These are phyloP conservation scores for Rhypophila decipiens DNA, from an alignment of 495 filamentous ascomycete species.

Conservation along the genomic window DNA sequence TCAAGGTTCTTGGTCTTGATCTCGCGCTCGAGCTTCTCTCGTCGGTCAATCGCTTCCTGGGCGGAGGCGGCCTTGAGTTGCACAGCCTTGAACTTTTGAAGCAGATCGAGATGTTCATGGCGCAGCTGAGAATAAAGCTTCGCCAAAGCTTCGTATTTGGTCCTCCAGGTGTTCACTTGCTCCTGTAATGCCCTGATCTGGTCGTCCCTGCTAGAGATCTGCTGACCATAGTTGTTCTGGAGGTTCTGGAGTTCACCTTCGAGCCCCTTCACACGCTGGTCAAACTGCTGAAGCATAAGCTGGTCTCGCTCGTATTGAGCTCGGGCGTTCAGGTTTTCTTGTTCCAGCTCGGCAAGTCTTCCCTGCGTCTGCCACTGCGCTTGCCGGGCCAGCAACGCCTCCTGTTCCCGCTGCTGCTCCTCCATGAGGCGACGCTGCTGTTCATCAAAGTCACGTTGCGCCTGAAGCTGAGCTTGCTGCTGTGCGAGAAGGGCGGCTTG, in stretches of 20 bases:
- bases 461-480: constrained; percentile 70
- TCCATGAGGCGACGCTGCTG: constrained; percentile 84
- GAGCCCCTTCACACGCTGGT: constrained; percentile 83
- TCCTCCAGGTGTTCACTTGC: constrained; percentile 92
- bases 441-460: constrained; percentile 89
- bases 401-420: constrained; percentile 84
- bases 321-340: constrained; percentile 86
- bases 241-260: constrained; percentile 81
- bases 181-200: constrained; percentile 89
- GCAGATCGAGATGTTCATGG: constrained; percentile 87
- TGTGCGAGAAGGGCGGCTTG: constrained; percentile 57
- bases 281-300: constrained; percentile 93
- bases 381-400: constrained; percentile 80
- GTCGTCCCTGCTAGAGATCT: constrained; percentile 83
- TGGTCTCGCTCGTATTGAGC: constrained; percentile 97
- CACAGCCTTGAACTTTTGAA: constrained; percentile 91
- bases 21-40: constrained; percentile 92
- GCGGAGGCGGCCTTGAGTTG: constrained; percentile 95
- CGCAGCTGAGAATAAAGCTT: constrained; percentile 96
- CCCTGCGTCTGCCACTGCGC: constrained; percentile 89
- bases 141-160: constrained; percentile 92
- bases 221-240: constrained; percentile 76
- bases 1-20: constrained; percentile 99
- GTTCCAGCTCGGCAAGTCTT: constrained; percentile 85
- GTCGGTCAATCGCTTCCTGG: constrained; percentile 89